Evolutionary conservation across 495 filamentous ascomycete genomes (phyloP).

Genomic region (Talaromyces thailandensis): DNA sequence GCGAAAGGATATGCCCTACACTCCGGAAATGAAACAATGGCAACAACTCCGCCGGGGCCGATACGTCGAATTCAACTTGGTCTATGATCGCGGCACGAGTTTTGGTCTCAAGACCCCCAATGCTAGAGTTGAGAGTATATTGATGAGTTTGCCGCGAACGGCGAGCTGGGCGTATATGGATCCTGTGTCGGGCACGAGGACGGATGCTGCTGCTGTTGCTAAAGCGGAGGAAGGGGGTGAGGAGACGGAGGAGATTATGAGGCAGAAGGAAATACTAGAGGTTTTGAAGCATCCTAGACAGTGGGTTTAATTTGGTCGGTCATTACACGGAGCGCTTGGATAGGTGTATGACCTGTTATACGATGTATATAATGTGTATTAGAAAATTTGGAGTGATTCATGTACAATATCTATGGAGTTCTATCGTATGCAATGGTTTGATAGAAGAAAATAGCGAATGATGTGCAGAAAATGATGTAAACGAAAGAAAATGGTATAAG

Average conservation of each 20-base stretch:
- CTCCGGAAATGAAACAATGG: constrained; percentile 82
- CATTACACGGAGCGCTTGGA: no score
- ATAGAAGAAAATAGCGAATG: neutral
- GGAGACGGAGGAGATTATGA: constrained; percentile 40
- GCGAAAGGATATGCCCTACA: constrained; percentile 86
- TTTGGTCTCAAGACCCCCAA: constrained; percentile 93
- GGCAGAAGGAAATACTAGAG: constrained; percentile 63
- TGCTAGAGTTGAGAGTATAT: constrained; percentile 85
- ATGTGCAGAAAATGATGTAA: neutral
- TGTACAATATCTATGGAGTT: neutral
- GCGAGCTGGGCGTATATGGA: constrained; percentile 97
- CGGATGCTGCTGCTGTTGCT: constrained; percentile 18
- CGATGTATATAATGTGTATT: neutral
- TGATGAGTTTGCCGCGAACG: constrained; percentile 93
- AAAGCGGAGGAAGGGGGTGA: constrained; percentile 21
- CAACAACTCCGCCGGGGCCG: constrained; percentile 86
- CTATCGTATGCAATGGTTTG: neutral
- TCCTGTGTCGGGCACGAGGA: constrained; percentile 37
- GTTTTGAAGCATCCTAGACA: constrained; percentile 80
- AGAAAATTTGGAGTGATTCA: neutral
- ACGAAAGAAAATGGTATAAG: neutral
- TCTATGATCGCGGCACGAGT: constrained; percentile 91
- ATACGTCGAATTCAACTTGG: constrained; percentile 98
- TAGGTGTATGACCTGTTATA: neutral
- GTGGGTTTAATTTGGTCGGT: constrained; percentile 57